Conservation (phyloP, 768 basidiomycete species). For the Rhodosporidiobolus odoratus region DNA sequence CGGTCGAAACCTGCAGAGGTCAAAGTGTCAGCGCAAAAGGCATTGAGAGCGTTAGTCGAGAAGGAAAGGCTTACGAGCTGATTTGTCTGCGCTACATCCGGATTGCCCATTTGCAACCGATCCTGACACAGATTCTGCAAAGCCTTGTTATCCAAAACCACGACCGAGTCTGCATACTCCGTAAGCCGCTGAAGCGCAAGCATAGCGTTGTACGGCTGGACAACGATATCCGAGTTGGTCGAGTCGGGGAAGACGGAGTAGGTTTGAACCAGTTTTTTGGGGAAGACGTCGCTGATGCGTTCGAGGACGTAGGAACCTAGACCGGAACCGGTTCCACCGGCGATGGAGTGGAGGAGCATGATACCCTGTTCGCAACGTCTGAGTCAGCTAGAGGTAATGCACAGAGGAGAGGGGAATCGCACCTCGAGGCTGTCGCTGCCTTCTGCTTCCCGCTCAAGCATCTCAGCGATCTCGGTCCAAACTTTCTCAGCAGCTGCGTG, state of each 20-base stretch:
- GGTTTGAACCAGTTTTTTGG: conserved; percentile 97
- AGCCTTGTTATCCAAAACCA: conserved; percentile 94
- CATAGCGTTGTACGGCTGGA: conserved; percentile 95
- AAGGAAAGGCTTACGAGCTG: conserved; percentile 59
- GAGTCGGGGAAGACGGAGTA: conserved; percentile 97
- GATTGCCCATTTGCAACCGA: conserved; percentile 66
- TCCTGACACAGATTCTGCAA: conserved; percentile 88
- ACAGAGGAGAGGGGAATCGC: conserved; percentile 40
- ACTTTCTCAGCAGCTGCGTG: conserved; percentile 81
- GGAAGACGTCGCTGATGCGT: conserved; percentile 92
- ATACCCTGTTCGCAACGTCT: too few species aligned
- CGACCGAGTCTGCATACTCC: conserved; percentile 94
- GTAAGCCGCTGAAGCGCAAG: conserved; percentile 87
- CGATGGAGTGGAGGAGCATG: conserved; percentile 98
- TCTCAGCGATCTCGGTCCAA: conserved; percentile 97
- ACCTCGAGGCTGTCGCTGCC: conserved; percentile 96
- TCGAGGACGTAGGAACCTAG: conserved; percentile 97
- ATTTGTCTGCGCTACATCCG: conserved; percentile 85
- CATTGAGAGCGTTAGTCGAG: background rate
- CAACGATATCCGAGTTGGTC: conserved; percentile 70
- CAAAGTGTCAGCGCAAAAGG: background rate
- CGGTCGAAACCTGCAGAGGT: conserved; percentile 72
- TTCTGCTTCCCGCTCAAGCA: conserved; percentile 97
- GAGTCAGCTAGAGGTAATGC: too few species aligned
- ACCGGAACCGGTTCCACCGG: conserved; percentile 96